These are phyloP conservation scores for Penicillium brasilianum DNA, from an alignment of 2,329 filamentous ascomycete genomes.

Conservation along the genomic window DNA sequence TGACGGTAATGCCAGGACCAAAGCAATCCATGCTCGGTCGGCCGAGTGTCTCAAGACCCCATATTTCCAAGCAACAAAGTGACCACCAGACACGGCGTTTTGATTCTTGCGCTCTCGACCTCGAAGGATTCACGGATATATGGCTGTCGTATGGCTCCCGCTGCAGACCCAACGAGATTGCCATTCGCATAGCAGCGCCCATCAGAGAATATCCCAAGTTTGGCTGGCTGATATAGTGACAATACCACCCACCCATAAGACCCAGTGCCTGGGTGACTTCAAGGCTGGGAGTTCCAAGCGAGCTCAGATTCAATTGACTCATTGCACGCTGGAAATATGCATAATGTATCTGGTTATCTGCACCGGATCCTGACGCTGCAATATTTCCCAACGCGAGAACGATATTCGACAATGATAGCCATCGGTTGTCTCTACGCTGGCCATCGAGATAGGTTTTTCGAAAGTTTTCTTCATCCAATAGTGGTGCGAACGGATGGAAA, in stretches of 20 bases:
- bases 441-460: slow-evolving; percentile 65
- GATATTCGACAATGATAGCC: slow-evolving; percentile 73
- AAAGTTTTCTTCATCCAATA: slow-evolving; percentile 72
- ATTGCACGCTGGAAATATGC: slow-evolving; percentile 70
- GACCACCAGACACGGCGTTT: slow-evolving; percentile 73
- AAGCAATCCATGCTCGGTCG: slow-evolving; percentile 70
- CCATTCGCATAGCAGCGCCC: slow-evolving; percentile 73
- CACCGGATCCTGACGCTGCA: slow-evolving; percentile 59
- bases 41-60: slow-evolving; percentile 71
- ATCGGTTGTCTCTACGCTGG: slow-evolving; percentile 67
- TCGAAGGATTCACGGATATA: slow-evolving; percentile 40
- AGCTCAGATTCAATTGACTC: slow-evolving; percentile 67
- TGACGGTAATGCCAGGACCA: slow-evolving; percentile 67
- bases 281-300: slow-evolving; percentile 70
- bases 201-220: slow-evolving; percentile 75
- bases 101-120: slow-evolving; percentile 60
- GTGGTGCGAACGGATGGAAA: slow-evolving; percentile 71
- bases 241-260: slow-evolving; percentile 73
- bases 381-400: slow-evolving; percentile 76
- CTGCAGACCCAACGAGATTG: slow-evolving; percentile 71
- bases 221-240: slow-evolving; percentile 75
- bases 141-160: slow-evolving; percentile 58
- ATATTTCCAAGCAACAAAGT: slow-evolving; percentile 72
- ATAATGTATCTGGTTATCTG: slow-evolving; percentile 65
- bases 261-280: slow-evolving; percentile 72